Evolutionary conservation across 2,329 filamentous ascomycete species (phyloP).

Genomic region (Daldinia sp.): DNA sequence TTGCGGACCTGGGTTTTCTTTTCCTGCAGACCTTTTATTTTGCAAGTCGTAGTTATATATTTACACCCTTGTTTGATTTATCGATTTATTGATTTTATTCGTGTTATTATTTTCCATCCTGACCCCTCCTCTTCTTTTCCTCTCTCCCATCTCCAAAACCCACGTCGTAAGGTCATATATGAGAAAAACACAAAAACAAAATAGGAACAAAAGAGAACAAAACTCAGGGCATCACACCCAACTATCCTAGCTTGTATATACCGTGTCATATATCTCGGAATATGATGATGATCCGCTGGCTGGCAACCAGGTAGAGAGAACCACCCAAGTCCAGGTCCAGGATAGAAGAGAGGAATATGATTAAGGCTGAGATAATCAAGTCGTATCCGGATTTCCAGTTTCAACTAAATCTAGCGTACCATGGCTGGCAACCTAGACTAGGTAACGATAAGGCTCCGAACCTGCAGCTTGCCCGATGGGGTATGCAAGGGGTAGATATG

Average conservation of each 20-base stretch:
- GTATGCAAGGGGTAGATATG: conserved; percentile 25
- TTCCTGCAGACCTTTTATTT: conserved; percentile 3
- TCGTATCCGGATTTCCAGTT: conserved; percentile 26
- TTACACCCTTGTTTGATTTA: conserved; percentile 14
- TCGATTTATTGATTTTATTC: no score
- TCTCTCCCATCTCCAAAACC: not conserved
- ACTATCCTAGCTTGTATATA: no score
- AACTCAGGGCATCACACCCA: no score
- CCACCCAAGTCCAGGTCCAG: no score
- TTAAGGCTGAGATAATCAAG: conserved; percentile 31
- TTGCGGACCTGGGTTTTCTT: not conserved
- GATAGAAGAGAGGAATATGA: conserved; percentile 10
- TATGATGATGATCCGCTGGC: no score
- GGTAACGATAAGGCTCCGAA: conserved; percentile 30
- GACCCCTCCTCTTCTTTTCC: not conserved
- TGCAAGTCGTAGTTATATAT: no score
- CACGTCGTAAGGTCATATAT: not conserved
- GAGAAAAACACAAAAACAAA: no score
- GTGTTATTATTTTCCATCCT: not conserved
- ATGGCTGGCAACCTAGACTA: conserved; percentile 21
- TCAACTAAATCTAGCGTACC: conserved; percentile 29
- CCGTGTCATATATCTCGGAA: no score
- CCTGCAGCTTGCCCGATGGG: conserved; percentile 31
- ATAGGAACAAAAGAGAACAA: not conserved
- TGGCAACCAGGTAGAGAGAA: no score